A percentile compares a stretch with the other conserved stretches of the same genome.
Conservation (phyloP, 2,329 filamentous ascomycete genomes). For the Phialemoniopsis sp. region DNA sequence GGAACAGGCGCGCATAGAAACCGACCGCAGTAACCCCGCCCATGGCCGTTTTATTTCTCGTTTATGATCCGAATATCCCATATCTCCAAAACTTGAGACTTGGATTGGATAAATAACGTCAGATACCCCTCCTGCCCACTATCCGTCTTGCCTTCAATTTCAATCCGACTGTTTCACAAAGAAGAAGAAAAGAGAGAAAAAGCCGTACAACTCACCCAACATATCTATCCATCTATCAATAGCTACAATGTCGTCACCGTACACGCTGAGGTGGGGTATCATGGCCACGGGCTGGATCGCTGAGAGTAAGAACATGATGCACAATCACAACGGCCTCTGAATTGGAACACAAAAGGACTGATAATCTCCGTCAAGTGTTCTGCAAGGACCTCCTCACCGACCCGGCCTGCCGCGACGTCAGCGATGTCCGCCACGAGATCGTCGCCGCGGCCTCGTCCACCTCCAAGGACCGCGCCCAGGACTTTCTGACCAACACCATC, state of each 20-base stretch:
- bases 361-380: constrained; percentile 58
- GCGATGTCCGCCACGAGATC: constrained; percentile 72
- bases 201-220: not conserved
- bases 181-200: not conserved
- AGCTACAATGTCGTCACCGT: constrained; percentile 25
- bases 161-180: too few relatives aligned
- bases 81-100: too few relatives aligned
- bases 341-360: not conserved
- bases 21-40: too few relatives aligned
- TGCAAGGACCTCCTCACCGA: constrained; percentile 75
- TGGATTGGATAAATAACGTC: too few relatives aligned
- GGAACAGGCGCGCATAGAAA: too few relatives aligned
- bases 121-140: too few relatives aligned
- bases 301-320: constrained; percentile 45
- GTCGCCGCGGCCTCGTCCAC: constrained; percentile 77
- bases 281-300: constrained; percentile 58
- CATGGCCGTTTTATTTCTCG: too few relatives aligned
- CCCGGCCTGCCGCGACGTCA: constrained; percentile 63
- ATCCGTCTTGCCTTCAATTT: not conserved
- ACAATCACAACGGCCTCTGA: too few relatives aligned
- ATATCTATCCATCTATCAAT: not conserved
- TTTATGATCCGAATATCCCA: not conserved
- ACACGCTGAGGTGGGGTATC: constrained; percentile 54
- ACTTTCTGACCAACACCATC: constrained; percentile 65
- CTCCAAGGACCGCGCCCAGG: constrained; percentile 62